Evolutionary conservation across 148 eudicot species (phyloP).

Genomic region (Tetragonia tetragonoides): DNA sequence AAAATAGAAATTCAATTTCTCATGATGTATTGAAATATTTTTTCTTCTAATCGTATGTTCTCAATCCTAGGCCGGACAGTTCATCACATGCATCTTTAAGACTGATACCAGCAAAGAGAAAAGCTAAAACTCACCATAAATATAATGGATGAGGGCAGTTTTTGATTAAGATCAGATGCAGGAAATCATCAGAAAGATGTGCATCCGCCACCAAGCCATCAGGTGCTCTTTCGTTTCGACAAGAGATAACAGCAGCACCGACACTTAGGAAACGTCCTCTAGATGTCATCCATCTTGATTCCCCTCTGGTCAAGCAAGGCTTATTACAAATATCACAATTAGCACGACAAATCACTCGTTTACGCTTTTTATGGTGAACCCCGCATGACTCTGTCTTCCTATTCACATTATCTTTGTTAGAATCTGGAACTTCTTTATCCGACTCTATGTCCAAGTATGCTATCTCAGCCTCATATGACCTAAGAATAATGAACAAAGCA

Average conservation of each 20-base stretch:
- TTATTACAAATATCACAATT: constrained; percentile 61
- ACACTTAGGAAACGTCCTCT: constrained; percentile 78
- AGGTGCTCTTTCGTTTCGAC: constrained; percentile 95
- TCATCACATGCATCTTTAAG: too few relatives aligned
- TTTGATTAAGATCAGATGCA: constrained; percentile 78
- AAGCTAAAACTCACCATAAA: constrained; percentile 55
- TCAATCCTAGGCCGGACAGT: too few relatives aligned
- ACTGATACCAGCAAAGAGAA: neutral
- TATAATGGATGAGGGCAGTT: constrained; percentile 83
- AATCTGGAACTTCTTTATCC: constrained; percentile 31
- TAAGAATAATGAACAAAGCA: constrained; percentile 20
- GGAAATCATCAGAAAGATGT: constrained; percentile 86
- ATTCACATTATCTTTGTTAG: constrained; percentile 31
- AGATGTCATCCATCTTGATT: constrained; percentile 56
- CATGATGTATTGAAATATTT: too few relatives aligned
- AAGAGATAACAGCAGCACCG: constrained; percentile 93
- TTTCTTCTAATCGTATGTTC: too few relatives aligned
- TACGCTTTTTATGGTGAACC: constrained; percentile 37
- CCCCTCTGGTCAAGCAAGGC: constrained; percentile 28
- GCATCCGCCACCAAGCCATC: constrained; percentile 98
- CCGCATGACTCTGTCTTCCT: constrained; percentile 26
- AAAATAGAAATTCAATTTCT: too few relatives aligned
- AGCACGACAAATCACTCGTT: constrained; percentile 56
- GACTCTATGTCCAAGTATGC: constrained; percentile 63
- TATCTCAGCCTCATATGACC: constrained; percentile 93